A percentile compares a stretch with the other conserved stretches of the same genome.
Conservation (phyloP, 2,329 filamentous ascomycete species). For the Colletotrichum eremochloae region DNA sequence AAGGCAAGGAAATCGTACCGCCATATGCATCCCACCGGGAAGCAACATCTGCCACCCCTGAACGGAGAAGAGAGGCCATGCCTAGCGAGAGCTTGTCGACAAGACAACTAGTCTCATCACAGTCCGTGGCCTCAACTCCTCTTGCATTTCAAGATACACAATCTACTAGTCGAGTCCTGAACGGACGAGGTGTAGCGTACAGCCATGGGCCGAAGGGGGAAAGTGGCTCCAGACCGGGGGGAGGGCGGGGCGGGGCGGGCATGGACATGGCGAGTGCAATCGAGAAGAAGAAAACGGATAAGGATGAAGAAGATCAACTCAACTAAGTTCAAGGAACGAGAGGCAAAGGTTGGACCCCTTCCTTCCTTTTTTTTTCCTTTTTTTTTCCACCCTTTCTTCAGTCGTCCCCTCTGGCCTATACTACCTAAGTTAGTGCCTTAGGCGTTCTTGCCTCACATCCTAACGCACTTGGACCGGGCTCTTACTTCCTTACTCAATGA, state of each 20-base stretch:
- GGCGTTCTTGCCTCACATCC: background rate
- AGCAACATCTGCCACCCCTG: background rate
- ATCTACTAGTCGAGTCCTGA: background rate
- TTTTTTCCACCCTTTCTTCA: background rate
- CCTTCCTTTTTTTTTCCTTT: no score
- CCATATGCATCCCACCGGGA: background rate
- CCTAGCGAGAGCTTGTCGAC: background rate
- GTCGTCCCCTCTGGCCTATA: background rate
- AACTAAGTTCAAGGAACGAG: background rate
- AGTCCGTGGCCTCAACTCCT: background rate
- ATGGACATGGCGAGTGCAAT: background rate
- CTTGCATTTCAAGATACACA: background rate
- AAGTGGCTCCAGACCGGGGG: background rate
- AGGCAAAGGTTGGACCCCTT: background rate
- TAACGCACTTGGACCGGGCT: no score
- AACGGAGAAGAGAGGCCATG: background rate
- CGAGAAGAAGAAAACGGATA: background rate
- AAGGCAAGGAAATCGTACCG: background rate
- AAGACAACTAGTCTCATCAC: background rate
- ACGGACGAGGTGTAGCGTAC: background rate
- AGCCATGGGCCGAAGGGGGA: background rate
- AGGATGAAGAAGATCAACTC: slow-evolving; percentile 1
- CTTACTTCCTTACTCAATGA: background rate
- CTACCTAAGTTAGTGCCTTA: no score
- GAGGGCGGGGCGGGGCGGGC: background rate